phyloP scores from a whole-genome alignment of 768 basidiomycete species.

The Boletus pseudopeckii region DNA sequence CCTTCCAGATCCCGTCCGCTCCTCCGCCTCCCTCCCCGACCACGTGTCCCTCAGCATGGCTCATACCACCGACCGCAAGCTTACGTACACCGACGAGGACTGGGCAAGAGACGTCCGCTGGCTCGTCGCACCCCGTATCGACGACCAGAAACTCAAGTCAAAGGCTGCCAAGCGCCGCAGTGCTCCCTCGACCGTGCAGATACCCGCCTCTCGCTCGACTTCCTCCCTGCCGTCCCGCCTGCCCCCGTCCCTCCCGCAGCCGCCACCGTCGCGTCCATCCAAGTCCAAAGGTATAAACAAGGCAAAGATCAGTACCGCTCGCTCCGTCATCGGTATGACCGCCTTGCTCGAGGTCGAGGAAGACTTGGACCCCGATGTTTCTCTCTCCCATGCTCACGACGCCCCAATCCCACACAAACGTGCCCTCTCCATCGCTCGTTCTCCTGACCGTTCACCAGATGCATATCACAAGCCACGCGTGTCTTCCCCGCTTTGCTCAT shows the following conservation, averaged over 20 bases:
- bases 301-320: conserved; percentile 34
- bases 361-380: conserved; percentile 28
- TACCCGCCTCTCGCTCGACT: conserved; percentile 20
- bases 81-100: conserved; percentile 50
- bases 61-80: conserved; percentile 19
- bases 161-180: conserved; percentile 22
- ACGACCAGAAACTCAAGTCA: conserved; percentile 15
- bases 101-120: conserved; percentile 70
- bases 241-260: conserved; percentile 13
- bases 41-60: conserved; percentile 21
- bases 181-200: conserved; percentile 10
- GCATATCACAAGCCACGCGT: conserved; percentile 20
- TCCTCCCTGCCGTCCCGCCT: conserved; percentile 19
- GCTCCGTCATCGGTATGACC: conserved; percentile 52
- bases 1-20: conserved; percentile 35
- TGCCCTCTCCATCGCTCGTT: conserved; percentile 7
- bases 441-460: conserved; percentile 8
- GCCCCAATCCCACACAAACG: conserved; percentile 17
- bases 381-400: conserved; percentile 4
- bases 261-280: conserved; percentile 19
- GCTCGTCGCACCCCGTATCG: conserved; percentile 43
- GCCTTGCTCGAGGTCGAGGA: conserved; percentile 55
- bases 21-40: conserved; percentile 30
- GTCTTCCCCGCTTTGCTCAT: conserved; percentile 22
- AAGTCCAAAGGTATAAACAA: conserved; percentile 26